Percentiles rank a stretch among this genome's conserved stretches.
These are phyloP conservation scores for Dactylellina haptotyla DNA, from an alignment of 2,329 filamentous ascomycete genomes.

Conservation along the genomic window DNA sequence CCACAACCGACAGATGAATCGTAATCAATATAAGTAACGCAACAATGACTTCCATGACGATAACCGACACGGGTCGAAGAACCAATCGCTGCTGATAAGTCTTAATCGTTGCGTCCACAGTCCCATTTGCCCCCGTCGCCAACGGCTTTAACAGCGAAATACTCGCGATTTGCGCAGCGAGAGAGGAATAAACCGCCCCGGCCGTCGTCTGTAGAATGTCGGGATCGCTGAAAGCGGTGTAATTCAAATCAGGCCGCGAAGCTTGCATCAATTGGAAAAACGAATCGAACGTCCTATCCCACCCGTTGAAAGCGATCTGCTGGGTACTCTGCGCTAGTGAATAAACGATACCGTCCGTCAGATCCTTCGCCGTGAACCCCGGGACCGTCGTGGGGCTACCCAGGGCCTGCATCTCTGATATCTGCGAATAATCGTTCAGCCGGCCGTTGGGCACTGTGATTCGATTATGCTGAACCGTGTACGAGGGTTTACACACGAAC, in stretches of 20 bases:
- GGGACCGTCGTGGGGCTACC: neutral
- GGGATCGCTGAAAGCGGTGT: slow-evolving; percentile 39
- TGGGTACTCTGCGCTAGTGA: neutral
- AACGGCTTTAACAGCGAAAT: neutral
- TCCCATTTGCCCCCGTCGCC: neutral
- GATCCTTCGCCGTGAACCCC: slow-evolving; percentile 27
- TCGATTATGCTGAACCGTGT: slow-evolving; percentile 17
- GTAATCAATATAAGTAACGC: slow-evolving; percentile 35
- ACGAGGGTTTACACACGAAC: slow-evolving; percentile 39
- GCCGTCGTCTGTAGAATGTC: slow-evolving; percentile 31
- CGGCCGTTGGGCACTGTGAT: slow-evolving; percentile 20
- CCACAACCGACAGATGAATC: slow-evolving; percentile 15
- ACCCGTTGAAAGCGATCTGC: neutral
- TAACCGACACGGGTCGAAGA: slow-evolving; percentile 46
- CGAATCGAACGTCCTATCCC: slow-evolving; percentile 32
- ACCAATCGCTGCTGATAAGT: slow-evolving; percentile 45
- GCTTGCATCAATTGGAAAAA: slow-evolving; percentile 33
- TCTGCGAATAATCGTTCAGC: slow-evolving; percentile 31
- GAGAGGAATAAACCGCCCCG: slow-evolving; percentile 19
- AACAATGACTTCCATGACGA: slow-evolving; percentile 50
- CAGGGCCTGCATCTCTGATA: slow-evolving; percentile 20
- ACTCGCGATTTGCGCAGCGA: slow-evolving; percentile 49
- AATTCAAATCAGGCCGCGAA: slow-evolving; percentile 22
- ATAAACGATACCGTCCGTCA: slow-evolving; percentile 24
- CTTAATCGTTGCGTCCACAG: slow-evolving; percentile 18